Conservation (phyloP, 306 rosid species). For the Echinosophora koreensis region DNA sequence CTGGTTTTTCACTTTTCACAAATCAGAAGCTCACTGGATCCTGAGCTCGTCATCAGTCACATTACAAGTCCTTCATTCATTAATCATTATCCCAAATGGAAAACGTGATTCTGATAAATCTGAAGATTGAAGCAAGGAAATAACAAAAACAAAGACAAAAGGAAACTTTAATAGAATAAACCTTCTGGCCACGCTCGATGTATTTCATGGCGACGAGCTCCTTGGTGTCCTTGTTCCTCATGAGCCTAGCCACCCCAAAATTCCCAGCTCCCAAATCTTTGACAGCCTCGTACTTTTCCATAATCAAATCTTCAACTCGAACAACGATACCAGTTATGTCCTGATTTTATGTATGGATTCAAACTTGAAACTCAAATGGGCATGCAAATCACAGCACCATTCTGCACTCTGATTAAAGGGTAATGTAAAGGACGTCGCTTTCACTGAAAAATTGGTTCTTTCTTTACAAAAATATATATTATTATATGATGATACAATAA, state of each 20-base stretch:
- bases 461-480: background rate
- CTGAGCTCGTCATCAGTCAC: background rate
- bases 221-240: conserved; percentile 79
- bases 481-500: background rate
- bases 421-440: conserved; percentile 24
- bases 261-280: conserved; percentile 82
- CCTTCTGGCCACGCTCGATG: conserved; percentile 81
- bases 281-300: conserved; percentile 76
- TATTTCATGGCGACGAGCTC: conserved; percentile 87
- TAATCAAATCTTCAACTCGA: conserved; percentile 34
- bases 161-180: conserved; percentile 24
- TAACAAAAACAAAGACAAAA: background rate
- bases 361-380: conserved; percentile 33
- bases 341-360: background rate
- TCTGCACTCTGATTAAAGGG: conserved; percentile 39
- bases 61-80: conserved; percentile 17
- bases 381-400: conserved; percentile 47
- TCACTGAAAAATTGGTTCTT: conserved; percentile 42
- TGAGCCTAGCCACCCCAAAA: conserved; percentile 79
- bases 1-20: conserved; percentile 40
- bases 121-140: conserved; percentile 15
- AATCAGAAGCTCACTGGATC: conserved; percentile 38
- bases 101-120: conserved; percentile 40
- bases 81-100: conserved; percentile 40
- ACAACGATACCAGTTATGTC: background rate